Base-by-base conservation (phyloP, 345 rosid species). In the Lagerstroemia speciosa region DNA sequence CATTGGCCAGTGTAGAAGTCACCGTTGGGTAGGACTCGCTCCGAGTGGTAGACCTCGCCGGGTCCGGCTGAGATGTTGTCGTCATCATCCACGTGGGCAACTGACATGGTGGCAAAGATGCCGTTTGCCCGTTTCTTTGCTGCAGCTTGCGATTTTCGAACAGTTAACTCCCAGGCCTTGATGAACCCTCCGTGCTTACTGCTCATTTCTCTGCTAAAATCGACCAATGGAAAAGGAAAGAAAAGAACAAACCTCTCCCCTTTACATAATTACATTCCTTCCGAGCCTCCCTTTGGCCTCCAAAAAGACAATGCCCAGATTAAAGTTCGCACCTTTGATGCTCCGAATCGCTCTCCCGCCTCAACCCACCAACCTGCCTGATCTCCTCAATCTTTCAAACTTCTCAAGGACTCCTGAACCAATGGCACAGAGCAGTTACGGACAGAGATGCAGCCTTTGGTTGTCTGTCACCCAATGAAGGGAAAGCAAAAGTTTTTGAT, bases 1-100 rank as follows among this genome's bases (percentile, higher is more conserved):
- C 95, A 91, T 62, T 80, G 83, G 29, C 98, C 99, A 2, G 92
- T 88, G 84, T 91, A 94, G 76, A 88, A 89, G 62, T 94, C 99
- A 0, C 97, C 99, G 50, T 78, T 81, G 8, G 89, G 68, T 19
- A 91, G 76, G 19, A 77, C 76, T 70, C 67, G 85, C 73, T 91
- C 99, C 3, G 83, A 82, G 67, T 81, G 85, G 60, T 74, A 66
- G 15, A 73, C 37, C 34, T 79, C 88, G 41, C 81, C 85, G 16
- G 76, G 67, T 53, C 69, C 81, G n/a, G n/a, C n/a, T 14, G 66
- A 62, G 58, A 74, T 73, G 43, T 73, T 76, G 38, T 83, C 92
- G 33, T 91, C 97, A 43, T 91, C 98, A 65, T 89, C 97, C 30
- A 83, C 97, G 75, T 89, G 96, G 57, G 96, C 95, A 62, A 94